These are phyloP conservation scores for Suillus brevipes DNA, from an alignment of 768 basidiomycete genomes.

Conservation along the genomic window DNA sequence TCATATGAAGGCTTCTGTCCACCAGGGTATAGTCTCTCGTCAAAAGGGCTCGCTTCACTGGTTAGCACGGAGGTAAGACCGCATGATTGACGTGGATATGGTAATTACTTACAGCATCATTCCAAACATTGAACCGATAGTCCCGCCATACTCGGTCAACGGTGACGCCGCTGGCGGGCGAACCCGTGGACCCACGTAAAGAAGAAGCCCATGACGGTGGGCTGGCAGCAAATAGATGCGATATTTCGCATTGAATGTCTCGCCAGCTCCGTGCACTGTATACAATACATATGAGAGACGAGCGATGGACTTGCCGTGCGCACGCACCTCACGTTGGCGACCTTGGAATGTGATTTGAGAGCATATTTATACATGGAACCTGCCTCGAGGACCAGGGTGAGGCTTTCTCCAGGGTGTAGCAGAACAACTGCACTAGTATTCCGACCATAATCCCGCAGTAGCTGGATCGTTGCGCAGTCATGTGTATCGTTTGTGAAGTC, in stretches of 20 bases:
- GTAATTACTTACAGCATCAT: conserved; percentile 40
- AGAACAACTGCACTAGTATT: conserved; percentile 53
- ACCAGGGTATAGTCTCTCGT: conserved; percentile 25
- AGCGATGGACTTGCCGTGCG: conserved; percentile 1
- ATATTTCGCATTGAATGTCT: conserved; percentile 60
- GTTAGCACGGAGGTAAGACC: conserved; percentile 17
- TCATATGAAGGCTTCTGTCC: conserved; percentile 25
- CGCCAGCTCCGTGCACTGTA: conserved; percentile 65
- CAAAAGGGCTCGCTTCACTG: conserved; percentile 14
- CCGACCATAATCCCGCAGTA: conserved; percentile 63
- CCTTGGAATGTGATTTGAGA: conserved; percentile 62
- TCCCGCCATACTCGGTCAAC: conserved; percentile 71
- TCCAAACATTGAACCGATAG: conserved; percentile 64
- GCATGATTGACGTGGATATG: conserved; percentile 2
- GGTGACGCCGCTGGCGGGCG: conserved; percentile 52
- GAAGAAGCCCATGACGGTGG: conserved; percentile 29
- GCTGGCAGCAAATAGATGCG: conserved; percentile 54
- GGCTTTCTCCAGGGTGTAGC: conserved; percentile 60
- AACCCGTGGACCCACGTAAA: conserved; percentile 34
- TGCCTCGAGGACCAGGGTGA: conserved; percentile 69
- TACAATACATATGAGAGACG: conserved; percentile 7
- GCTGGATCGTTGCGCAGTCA: conserved; percentile 62
- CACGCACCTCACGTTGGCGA: conserved; percentile 68
- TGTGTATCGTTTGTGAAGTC: conserved; percentile 71
- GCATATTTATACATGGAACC: conserved; percentile 70